Percentiles rank a stretch among this genome's conserved stretches.
These are phyloP conservation scores for Rhododendron williamsianum DNA, from an alignment of 148 eudicot species.

Conservation along the genomic window DNA sequence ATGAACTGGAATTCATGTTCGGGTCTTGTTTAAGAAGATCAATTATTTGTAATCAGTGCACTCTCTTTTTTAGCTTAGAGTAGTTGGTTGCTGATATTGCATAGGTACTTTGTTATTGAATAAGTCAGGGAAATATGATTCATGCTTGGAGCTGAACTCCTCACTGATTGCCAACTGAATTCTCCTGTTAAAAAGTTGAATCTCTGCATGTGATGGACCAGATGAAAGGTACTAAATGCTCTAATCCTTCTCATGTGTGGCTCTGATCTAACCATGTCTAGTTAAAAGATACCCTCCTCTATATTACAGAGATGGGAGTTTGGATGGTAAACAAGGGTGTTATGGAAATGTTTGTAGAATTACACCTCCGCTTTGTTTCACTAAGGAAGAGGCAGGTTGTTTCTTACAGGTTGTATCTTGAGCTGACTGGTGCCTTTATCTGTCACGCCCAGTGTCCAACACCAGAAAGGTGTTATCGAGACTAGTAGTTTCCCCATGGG, in stretches of 20 bases:
- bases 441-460: background rate
- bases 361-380: conserved; percentile 94
- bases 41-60: background rate
- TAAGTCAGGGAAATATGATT: conserved; percentile 92
- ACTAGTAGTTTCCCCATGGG: background rate
- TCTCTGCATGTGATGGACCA: conserved; percentile 76
- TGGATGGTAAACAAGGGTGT: conserved; percentile 88
- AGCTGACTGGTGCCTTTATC: background rate
- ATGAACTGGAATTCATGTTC: background rate
- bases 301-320: conserved; percentile 67
- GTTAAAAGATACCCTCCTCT: background rate
- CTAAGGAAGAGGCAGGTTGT: conserved; percentile 80
- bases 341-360: conserved; percentile 89
- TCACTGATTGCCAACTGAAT: conserved; percentile 64
- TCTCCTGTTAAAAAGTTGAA: conserved; percentile 77
- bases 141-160: conserved; percentile 82
- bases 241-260: background rate
- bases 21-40: background rate
- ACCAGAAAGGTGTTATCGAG: background rate
- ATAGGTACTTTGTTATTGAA: conserved; percentile 55
- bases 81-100: background rate
- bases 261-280: background rate
- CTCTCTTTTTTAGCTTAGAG: background rate
- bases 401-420: background rate
- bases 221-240: conserved; percentile 59